Conservation (phyloP, 306 rosid species). For the Echinosophora koreensis region DNA sequence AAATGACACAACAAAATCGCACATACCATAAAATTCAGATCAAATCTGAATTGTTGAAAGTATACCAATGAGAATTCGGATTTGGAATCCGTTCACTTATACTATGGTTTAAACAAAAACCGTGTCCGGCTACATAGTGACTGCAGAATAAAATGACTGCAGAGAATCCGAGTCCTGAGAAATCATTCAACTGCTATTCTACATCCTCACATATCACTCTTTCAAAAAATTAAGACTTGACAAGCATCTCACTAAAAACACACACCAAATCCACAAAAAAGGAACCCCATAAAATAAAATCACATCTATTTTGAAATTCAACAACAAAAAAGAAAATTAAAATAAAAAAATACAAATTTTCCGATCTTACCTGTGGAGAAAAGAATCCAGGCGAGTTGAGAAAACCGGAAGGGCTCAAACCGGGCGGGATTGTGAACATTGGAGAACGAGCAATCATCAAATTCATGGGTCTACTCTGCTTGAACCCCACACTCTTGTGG, state of each 20-base stretch:
- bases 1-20: background rate
- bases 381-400: constrained; percentile 95
- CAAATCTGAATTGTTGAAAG: constrained; percentile 36
- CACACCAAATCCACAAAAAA: background rate
- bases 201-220: background rate
- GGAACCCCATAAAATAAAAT: constrained; percentile 17
- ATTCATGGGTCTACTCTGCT: constrained; percentile 85
- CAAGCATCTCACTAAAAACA: background rate
- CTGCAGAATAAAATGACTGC: too few species aligned
- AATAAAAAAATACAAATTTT: too few species aligned
- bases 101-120: too few species aligned
- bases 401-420: constrained; percentile 90
- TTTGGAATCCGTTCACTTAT: too few species aligned
- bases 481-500: constrained; percentile 65
- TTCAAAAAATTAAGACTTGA: constrained; percentile 22
- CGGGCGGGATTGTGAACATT: constrained; percentile 82
- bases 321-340: background rate
- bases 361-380: constrained; percentile 78
- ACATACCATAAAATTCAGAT: constrained; percentile 16
- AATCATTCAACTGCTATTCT: background rate
- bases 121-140: too few species aligned
- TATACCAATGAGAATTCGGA: background rate
- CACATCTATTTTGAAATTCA: constrained; percentile 26
- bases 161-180: too few species aligned
- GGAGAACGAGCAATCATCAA: constrained; percentile 81